These are phyloP conservation scores for Rubia tinctorum DNA, from an alignment of 305 asterid genomes.

Conservation along the genomic window DNA sequence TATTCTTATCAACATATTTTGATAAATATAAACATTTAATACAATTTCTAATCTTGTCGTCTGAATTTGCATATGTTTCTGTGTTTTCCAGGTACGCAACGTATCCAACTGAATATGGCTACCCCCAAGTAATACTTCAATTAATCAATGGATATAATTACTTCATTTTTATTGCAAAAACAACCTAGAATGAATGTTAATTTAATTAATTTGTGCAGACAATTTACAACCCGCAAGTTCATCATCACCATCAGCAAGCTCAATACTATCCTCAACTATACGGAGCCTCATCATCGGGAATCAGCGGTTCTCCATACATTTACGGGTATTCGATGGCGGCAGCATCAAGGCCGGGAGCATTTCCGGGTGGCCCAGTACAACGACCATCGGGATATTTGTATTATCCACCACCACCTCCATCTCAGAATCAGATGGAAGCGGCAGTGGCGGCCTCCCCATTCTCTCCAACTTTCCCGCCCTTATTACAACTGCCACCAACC, in stretches of 20 bases:
- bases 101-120: slow-evolving; percentile 64
- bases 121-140: slow-evolving; percentile 62
- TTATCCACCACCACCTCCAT: slow-evolving; percentile 44
- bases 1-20: too few relatives aligned
- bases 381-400: slow-evolving; percentile 65
- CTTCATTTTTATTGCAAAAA: too few relatives aligned
- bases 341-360: slow-evolving; percentile 46
- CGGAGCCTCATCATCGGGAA: slow-evolving; percentile 55
- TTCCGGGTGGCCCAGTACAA: slow-evolving; percentile 43
- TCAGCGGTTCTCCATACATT: slow-evolving; percentile 57
- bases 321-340: slow-evolving; percentile 67
- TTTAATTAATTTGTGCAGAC: slow-evolving; percentile 34
- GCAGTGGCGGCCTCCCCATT: slow-evolving; percentile 34
- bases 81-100: slow-evolving; percentile 53
- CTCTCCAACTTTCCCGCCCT: slow-evolving; percentile 52
- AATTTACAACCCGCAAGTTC: slow-evolving; percentile 60
- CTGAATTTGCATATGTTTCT: not conserved
- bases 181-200: not conserved
- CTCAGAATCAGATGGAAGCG: slow-evolving; percentile 38
- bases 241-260: slow-evolving; percentile 56
- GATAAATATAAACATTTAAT: too few relatives aligned
- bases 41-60: not conserved
- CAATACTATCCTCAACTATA: slow-evolving; percentile 68
- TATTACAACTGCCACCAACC: slow-evolving; percentile 31
- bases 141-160: too few relatives aligned